A percentile compares a stretch with the other conserved stretches of the same genome.
These are phyloP conservation scores for Amanita phalloides DNA, from an alignment of 768 basidiomycete genomes.

Conservation along the genomic window DNA sequence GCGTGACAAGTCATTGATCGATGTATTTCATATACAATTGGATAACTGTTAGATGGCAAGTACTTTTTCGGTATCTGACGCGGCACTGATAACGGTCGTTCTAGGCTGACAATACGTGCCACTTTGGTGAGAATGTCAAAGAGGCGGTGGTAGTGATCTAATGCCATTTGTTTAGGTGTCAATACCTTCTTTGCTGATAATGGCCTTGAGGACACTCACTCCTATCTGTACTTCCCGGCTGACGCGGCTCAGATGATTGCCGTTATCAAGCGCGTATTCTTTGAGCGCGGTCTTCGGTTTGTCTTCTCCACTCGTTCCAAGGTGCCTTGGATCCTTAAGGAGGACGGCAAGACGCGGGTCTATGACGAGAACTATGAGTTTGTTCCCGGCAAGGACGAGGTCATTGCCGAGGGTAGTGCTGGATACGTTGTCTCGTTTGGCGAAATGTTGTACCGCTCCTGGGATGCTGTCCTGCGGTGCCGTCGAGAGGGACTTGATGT, in stretches of 20 bases:
- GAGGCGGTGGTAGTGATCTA: slow-evolving; percentile 7
- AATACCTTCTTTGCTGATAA: slow-evolving; percentile 88
- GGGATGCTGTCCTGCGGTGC: slow-evolving; percentile 71
- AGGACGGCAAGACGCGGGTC: slow-evolving; percentile 54
- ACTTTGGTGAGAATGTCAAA: slow-evolving; percentile 21
- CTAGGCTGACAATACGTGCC: slow-evolving; percentile 40
- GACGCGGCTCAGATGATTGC: slow-evolving; percentile 76
- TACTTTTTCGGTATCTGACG: neutral
- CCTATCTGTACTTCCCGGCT: slow-evolving; percentile 83
- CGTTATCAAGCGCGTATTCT: slow-evolving; percentile 69
- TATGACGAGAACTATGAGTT: slow-evolving; percentile 70
- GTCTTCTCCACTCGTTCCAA: slow-evolving; percentile 87
- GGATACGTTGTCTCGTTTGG: slow-evolving; percentile 84
- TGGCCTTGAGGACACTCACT: slow-evolving; percentile 69
- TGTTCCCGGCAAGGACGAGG: slow-evolving; percentile 76
- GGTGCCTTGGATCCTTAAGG: slow-evolving; percentile 77
- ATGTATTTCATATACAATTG: neutral
- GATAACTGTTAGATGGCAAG: slow-evolving; percentile 19
- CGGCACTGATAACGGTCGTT: slow-evolving; percentile 2
- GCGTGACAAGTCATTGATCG: neutral
- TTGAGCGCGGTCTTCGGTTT: slow-evolving; percentile 74
- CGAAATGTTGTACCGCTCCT: slow-evolving; percentile 78
- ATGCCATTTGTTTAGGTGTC: slow-evolving; percentile 54
- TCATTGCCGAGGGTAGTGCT: slow-evolving; percentile 63
- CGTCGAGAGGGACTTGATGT: slow-evolving; percentile 68